Evolutionary conservation across 495 filamentous ascomycete species (phyloP).

Genomic region (Immersiella caudata): DNA sequence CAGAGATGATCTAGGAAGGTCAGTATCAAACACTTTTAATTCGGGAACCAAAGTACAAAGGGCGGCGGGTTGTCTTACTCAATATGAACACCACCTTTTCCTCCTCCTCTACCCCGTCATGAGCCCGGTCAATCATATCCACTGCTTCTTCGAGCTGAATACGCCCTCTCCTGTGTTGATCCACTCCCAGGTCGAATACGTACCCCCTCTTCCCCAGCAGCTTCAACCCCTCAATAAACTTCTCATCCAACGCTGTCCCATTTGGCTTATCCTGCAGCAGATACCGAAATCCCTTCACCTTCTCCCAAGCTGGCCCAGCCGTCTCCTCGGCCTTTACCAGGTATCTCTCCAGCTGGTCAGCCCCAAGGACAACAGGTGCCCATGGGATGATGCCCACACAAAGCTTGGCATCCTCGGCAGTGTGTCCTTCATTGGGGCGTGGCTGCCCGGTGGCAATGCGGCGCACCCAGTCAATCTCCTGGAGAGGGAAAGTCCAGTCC

Average conservation of each 20-base stretch:
- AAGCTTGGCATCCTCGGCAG: slow-evolving; percentile 48
- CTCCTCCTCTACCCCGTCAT: slow-evolving; percentile 60
- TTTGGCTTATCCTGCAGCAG: slow-evolving; percentile 74
- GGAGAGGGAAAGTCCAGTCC: slow-evolving; percentile 59
- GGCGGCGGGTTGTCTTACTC: slow-evolving; percentile 54
- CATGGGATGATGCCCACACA: slow-evolving; percentile 75
- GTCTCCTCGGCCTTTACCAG: slow-evolving; percentile 53
- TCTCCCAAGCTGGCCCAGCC: slow-evolving; percentile 48
- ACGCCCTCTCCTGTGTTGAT: slow-evolving; percentile 67
- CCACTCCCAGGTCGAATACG: slow-evolving; percentile 81
- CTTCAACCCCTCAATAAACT: slow-evolving; percentile 70
- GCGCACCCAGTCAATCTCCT: slow-evolving; percentile 68
- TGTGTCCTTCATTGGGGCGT: slow-evolving; percentile 61
- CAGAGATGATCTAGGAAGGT: slow-evolving; percentile 71
- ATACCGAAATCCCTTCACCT: slow-evolving; percentile 72
- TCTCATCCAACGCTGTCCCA: slow-evolving; percentile 60
- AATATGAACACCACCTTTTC: slow-evolving; percentile 67
- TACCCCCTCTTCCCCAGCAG: slow-evolving; percentile 63
- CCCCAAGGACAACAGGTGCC: slow-evolving; percentile 73
- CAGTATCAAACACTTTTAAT: background rate
- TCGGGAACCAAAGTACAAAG: slow-evolving; percentile 4
- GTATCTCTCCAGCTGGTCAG: slow-evolving; percentile 53
- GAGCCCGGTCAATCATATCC: slow-evolving; percentile 68
- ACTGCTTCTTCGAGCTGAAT: slow-evolving; percentile 72
- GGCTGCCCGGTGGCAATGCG: slow-evolving; percentile 65